Conservation (phyloP, 106 monocot species). For the Narthecium ossifragum region DNA sequence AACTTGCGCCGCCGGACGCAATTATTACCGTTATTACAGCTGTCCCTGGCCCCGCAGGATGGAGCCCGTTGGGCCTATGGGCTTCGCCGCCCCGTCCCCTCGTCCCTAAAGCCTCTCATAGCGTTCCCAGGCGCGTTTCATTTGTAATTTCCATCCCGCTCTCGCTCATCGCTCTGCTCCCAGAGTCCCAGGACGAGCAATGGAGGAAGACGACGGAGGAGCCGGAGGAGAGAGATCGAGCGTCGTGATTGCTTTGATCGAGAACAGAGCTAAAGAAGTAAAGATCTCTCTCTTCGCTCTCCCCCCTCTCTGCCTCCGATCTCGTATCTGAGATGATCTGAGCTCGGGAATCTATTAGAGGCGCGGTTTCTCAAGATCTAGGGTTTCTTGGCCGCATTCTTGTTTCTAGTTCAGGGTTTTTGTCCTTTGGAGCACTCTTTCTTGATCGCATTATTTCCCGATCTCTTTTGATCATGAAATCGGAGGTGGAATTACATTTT, state of each 20-base stretch:
- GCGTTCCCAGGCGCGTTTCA: too few relatives aligned
- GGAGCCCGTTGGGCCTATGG: too few relatives aligned
- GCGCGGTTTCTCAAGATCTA: background rate
- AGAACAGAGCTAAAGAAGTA: constrained; percentile 97
- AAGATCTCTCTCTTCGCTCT: constrained; percentile 2
- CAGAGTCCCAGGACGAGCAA: too few relatives aligned
- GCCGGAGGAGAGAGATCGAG: constrained; percentile 49
- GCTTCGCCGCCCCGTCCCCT: too few relatives aligned
- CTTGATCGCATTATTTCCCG: background rate
- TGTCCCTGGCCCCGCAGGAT: too few relatives aligned
- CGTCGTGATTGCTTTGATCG: constrained; percentile 75
- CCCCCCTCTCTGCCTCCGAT: background rate
- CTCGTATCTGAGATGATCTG: background rate
- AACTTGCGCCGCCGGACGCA: too few relatives aligned
- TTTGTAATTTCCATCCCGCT: too few relatives aligned
- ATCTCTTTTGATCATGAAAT: too few relatives aligned
- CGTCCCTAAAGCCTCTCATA: too few relatives aligned
- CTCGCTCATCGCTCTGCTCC: too few relatives aligned
- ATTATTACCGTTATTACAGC: too few relatives aligned
- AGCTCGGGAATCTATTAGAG: background rate
- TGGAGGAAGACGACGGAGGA: constrained; percentile 31
- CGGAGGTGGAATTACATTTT: too few relatives aligned
- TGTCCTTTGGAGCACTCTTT: background rate
- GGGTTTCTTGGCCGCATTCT: background rate
- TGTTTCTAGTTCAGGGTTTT: background rate